Evolutionary conservation across 176 grass and related monocot genomes (phyloP).

Genomic region (Metroxylon sagu): DNA sequence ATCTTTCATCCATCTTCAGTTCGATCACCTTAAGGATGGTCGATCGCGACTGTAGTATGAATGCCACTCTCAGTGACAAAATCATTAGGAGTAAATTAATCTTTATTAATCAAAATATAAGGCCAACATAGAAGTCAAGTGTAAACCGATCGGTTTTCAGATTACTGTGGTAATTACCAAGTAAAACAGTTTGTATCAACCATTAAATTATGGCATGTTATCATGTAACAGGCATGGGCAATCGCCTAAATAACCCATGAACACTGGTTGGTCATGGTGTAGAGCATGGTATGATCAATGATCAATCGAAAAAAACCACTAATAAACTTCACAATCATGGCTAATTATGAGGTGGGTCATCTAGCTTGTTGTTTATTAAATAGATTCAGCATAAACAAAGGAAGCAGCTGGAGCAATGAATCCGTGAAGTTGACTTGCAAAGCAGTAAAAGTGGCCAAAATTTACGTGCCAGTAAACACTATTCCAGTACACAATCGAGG

Average conservation of each 20-base stretch:
- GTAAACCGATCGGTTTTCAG: no score
- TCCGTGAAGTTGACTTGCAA: neutral
- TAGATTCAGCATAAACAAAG: slow-evolving; percentile 4
- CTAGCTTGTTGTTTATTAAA: slow-evolving; percentile 24
- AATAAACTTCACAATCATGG: slow-evolving; percentile 23
- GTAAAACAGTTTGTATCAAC: no score
- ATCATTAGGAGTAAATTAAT: slow-evolving; percentile 6
- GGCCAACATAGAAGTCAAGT: no score
- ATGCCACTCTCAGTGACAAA: slow-evolving; percentile 5
- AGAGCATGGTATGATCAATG: slow-evolving; percentile 26
- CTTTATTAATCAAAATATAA: no score
- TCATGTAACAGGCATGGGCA: no score
- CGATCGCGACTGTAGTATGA: slow-evolving; percentile 41
- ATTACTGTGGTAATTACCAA: no score
- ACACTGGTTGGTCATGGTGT: no score
- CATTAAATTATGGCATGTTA: no score
- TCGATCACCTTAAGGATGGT: slow-evolving; percentile 80
- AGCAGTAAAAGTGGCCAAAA: neutral
- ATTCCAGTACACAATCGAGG: neutral
- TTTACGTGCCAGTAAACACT: neutral
- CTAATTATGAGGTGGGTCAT: slow-evolving; percentile 36
- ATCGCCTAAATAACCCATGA: no score
- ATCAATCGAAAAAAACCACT: slow-evolving; percentile 3
- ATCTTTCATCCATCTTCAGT: slow-evolving; percentile 65
- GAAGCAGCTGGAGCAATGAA: slow-evolving; percentile 36